Base-by-base conservation (phyloP, 192 early-diverging fungal species). In the Backusella australiensis region DNA sequence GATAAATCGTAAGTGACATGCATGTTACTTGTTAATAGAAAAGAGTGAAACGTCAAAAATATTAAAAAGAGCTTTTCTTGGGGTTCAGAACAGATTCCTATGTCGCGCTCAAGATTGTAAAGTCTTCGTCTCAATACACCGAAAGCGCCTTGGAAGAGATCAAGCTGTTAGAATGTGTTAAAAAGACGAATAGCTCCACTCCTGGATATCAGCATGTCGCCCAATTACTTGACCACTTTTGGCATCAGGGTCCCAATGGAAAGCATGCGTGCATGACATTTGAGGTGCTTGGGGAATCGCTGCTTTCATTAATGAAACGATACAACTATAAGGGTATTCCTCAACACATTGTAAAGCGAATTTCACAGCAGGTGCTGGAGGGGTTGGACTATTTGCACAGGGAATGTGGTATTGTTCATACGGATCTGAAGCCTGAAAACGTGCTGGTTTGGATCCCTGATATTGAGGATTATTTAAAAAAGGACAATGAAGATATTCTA, bases 401-500 rank as follows among this genome's bases (percentile, higher is more conserved):
- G 8, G 91, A 94, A 66, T 99, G 97, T 86, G 90, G 90, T 35
- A 96, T 99, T 78, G 96, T 99, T 72, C 97, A 99, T 85, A 99
- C 97, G 0, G 97, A 99, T 81, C 79, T 99, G 53, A 99, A 99
- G 79, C 97, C 96, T 12, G 97, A 98, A 83, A 98, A 98, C 81
- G 92, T 97, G 0, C 87, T 98, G 19, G 94, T 98, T 6, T 94
- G 93, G 70, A 91, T 98, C 49, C 90, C 90, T 36, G 86, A 96
- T 77, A 93, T 96, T 3, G 93, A 94, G 41, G 85, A 29, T 2
- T 79, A 75, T 67, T 46, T 79, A 39, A 59, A 84, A 77, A 35
- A 78, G 81, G 21, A 59, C 80, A 49, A 42, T 36, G 63, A 77
- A 11, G 80, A 84, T 29, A 63, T 73, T n/a, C 41, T 71, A 38